Base-by-base conservation (phyloP, 176 grass and related monocot species). In the Rhynchospora tenuis region DNA sequence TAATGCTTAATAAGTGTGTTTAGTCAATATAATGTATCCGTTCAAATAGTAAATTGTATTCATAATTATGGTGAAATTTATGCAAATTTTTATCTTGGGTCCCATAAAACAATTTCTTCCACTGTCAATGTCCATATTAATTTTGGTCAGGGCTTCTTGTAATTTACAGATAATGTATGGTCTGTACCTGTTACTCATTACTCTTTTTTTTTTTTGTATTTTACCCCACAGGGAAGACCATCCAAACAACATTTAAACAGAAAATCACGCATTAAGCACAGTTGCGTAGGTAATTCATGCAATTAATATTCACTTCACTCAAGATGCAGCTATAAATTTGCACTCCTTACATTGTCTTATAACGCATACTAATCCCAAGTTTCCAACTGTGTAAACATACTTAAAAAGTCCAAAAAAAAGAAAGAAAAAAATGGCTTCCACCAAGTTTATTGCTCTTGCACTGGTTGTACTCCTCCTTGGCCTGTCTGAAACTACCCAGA, bases 281-380 rank as follows among this genome's bases (percentile, higher is more conserved):
- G 24, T 55, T 20, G 14, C 10, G 38, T 54, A 82, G 80, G 57
- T 82, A 59, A 82, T 82, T 66, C 80, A 82, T 82, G 61, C 80
- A 67, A 52, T 66, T 12, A 43, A 24, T 63, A 10, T 82, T 82
- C 45, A 66, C 42, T 65, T 2, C 28, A 43, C 23, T 82, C 60
- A 65, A 64, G 6, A n/a, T 26, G 22, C 3, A 51, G 26, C 80
- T 82, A 68, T 82, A 82, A 82, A 82, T 52, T 68, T 51, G 61
- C 29, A 10, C 80, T 46, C 6, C 14, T 64, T 45, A 73, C 9
- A 69, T 14, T 2, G 26, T 52, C 52, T 22, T 80, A 24, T 7
- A 57, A 38, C 14, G 11, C 79, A 82, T 50, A 42, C n/a, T 45
- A 52, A 46, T 50, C 24, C 1, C 46, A 38, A 38, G 5, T 38